A percentile compares a stretch with the other conserved stretches of the same genome.
Evolutionary conservation across 306 rosid genomes (phyloP).

Genomic region (Potentilla sterilis): DNA sequence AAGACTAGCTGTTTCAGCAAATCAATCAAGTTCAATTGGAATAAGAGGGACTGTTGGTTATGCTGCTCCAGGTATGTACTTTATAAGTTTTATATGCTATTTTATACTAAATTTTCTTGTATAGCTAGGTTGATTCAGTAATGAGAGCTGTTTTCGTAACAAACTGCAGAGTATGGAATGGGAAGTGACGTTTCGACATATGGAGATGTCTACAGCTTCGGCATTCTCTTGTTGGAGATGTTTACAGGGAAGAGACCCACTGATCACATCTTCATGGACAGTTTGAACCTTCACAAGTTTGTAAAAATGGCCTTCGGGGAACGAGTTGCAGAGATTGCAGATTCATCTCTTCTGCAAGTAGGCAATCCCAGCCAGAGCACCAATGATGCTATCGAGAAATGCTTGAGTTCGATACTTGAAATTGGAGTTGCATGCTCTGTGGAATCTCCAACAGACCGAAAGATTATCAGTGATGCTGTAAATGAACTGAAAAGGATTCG

Average conservation of each 20-base stretch:
- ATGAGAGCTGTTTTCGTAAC: not conserved
- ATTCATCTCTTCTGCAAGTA: not conserved
- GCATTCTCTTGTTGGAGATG: conserved; percentile 12
- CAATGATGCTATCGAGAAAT: not conserved
- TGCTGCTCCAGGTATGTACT: conserved; percentile 11
- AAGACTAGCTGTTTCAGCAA: not conserved
- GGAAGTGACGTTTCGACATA: not conserved
- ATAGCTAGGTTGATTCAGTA: not conserved
- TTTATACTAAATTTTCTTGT: not conserved
- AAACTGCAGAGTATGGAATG: not conserved
- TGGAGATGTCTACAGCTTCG: conserved; percentile 12
- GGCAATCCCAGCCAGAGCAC: not conserved
- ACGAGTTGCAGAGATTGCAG: not conserved
- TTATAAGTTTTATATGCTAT: not conserved
- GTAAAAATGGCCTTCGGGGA: not conserved
- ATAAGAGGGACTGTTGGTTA: not conserved
- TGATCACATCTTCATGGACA: not conserved
- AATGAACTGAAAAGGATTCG: not conserved
- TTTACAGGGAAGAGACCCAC: conserved; percentile 9
- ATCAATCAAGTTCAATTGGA: conserved; percentile 8
- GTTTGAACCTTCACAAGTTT: conserved; percentile 5
- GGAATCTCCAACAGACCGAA: not conserved
- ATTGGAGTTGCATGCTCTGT: not conserved
- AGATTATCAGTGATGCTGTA: not conserved
- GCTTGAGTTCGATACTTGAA: not conserved